Percentiles rank a stretch among this genome's conserved stretches.
Evolutionary conservation across 176 grass and related monocot species (phyloP).

Genomic region (Avena sativa): DNA sequence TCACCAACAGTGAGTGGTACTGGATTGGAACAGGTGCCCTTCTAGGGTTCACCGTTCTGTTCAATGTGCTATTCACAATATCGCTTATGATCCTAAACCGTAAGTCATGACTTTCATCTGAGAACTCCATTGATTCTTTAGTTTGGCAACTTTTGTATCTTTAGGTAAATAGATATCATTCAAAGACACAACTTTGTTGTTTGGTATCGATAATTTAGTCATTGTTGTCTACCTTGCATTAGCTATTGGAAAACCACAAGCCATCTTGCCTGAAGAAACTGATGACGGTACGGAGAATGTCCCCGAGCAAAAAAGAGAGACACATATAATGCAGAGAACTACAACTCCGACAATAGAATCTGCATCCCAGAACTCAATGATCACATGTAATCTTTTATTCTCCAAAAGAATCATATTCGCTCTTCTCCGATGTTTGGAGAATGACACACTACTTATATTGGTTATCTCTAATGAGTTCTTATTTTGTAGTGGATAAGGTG

Average conservation of each 20-base stretch:
- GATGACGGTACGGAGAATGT: constrained; percentile 36
- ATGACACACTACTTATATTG: constrained; percentile 16
- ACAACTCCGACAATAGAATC: constrained; percentile 21
- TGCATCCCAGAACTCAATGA: constrained; percentile 50
- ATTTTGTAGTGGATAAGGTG: constrained; percentile 60
- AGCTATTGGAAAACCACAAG: constrained; percentile 91
- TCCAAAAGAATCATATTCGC: constrained; percentile 20
- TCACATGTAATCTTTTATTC: constrained; percentile 57
- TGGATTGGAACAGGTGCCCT: constrained; percentile 87
- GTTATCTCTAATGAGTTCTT: constrained; percentile 31
- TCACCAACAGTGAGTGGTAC: constrained; percentile 73
- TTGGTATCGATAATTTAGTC: constrained; percentile 25
- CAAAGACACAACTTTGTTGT: not conserved
- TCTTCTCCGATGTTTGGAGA: constrained; percentile 27
- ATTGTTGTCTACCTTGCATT: constrained; percentile 29
- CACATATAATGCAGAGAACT: constrained; percentile 32
- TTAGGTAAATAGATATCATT: constrained; percentile 24
- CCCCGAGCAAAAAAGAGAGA: constrained; percentile 32
- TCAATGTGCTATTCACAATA: constrained; percentile 88
- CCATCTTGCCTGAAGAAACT: constrained; percentile 85
- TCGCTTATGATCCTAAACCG: constrained; percentile 85
- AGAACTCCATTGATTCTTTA: constrained; percentile 31
- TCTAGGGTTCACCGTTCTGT: constrained; percentile 86
- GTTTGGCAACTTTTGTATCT: not conserved
- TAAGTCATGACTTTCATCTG: constrained; percentile 60